A percentile compares a stretch with the other conserved stretches of the same genome.
phyloP scores from a whole-genome alignment of 2,329 filamentous ascomycete genomes.

The Trichoderma pleuroti region DNA sequence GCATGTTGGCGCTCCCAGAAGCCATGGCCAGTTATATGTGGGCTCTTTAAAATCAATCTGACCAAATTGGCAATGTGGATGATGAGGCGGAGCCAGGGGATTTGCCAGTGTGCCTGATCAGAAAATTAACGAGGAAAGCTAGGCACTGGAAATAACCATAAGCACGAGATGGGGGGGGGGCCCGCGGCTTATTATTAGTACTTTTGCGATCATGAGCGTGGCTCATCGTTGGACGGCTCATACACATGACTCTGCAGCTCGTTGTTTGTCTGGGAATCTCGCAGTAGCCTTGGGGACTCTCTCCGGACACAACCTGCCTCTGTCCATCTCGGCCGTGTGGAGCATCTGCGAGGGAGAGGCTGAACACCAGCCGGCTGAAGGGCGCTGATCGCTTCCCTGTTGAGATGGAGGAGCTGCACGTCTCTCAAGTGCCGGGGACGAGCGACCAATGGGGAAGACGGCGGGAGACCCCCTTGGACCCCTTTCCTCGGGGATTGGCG shows the following conservation, averaged over 20 bases:
- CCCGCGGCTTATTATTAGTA: constrained; percentile 18
- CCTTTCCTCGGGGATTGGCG: constrained; percentile 9
- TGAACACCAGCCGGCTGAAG: constrained; percentile 14
- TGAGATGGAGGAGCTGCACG: constrained; percentile 6
- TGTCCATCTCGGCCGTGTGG: not conserved
- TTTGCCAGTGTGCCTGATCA: not conserved
- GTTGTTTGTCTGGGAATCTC: not conserved
- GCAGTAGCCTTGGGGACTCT: not conserved
- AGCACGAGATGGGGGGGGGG: constrained; percentile 10
- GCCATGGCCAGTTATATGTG: constrained; percentile 10
- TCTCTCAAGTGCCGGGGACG: constrained; percentile 13
- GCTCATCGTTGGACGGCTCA: constrained; percentile 5
- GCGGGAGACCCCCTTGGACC: not conserved
- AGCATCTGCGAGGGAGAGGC: constrained; percentile 7
- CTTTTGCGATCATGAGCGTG: constrained; percentile 9
- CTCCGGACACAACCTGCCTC: not conserved
- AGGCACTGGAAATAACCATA: not conserved
- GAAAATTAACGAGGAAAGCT: not conserved
- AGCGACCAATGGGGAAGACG: constrained; percentile 10
- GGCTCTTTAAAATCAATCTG: constrained; percentile 1
- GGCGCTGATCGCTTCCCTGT: constrained; percentile 16
- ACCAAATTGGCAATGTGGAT: constrained; percentile 11
- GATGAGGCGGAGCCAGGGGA: constrained; percentile 13
- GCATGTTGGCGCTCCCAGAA: constrained; percentile 14
- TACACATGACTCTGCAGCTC: not conserved